Conservation (phyloP, 2,329 filamentous ascomycete genomes). For the Beauveria pseudobassiana region DNA sequence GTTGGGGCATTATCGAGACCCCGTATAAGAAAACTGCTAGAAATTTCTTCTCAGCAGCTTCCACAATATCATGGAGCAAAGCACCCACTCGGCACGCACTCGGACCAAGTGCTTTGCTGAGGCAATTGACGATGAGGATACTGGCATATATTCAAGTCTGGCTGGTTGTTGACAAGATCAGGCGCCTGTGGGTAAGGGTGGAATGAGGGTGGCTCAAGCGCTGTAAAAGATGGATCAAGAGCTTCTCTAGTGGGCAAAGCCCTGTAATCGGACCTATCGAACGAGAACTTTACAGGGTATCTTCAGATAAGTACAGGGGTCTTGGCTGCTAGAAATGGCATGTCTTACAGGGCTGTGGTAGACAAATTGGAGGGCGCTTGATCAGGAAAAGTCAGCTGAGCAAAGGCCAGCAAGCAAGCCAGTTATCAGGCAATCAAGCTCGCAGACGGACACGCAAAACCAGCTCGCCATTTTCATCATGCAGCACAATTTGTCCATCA, state of each 20-base stretch:
- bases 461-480: neutral
- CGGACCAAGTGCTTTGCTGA: neutral
- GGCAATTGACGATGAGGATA: neutral
- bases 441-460: neutral
- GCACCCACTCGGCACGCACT: too few species aligned
- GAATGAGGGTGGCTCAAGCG: neutral
- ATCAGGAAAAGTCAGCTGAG: neutral
- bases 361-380: neutral
- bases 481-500: neutral
- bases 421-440: too few species aligned
- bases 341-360: neutral
- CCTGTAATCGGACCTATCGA: neutral
- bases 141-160: neutral
- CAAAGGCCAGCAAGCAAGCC: too few species aligned
- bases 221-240: neutral
- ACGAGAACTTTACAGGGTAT: neutral
- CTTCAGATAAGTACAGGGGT: neutral
- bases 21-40: neutral
- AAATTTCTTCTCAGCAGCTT: neutral
- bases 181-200: neutral
- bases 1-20: neutral
- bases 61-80: neutral
- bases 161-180: neutral
- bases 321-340: neutral
- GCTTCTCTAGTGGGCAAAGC: neutral